Conservation (phyloP, 768 basidiomycete species). For the Leccinellum rugosiceps region DNA sequence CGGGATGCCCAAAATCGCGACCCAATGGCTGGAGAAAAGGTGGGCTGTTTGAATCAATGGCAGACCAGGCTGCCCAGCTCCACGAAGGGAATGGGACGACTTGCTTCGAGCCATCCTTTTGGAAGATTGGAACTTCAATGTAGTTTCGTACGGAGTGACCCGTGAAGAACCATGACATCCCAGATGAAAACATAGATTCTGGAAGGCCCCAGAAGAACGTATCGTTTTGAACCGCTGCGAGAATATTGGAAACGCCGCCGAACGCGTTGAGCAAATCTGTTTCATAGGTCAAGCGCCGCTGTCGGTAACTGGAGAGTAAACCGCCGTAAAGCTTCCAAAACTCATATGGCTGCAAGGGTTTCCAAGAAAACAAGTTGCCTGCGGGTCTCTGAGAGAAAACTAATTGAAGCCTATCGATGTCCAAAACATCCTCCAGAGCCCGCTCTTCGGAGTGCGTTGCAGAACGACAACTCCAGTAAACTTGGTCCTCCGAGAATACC, state of each 20-base stretch:
- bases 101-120: constrained; percentile 1
- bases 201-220: constrained; percentile 15
- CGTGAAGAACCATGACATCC: constrained; percentile 4
- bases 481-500: constrained; percentile 17
- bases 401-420: not conserved
- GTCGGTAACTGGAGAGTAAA: constrained; percentile 7
- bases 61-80: constrained; percentile 17
- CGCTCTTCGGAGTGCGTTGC: constrained; percentile 12
- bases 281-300: constrained; percentile 9
- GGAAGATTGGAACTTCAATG: constrained; percentile 1
- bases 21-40: not conserved
- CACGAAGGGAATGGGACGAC: constrained; percentile 14
- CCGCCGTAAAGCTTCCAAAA: not conserved
- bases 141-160: constrained; percentile 2
- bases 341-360: not conserved
- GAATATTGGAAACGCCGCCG: constrained; percentile 10
- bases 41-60: not conserved
- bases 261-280: constrained; percentile 18
- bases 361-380: not conserved
- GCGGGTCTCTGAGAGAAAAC: not conserved
- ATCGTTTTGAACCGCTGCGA: constrained; percentile 9
- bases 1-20: not conserved
- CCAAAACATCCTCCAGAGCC: constrained; percentile 1
- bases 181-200: constrained; percentile 12
- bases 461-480: constrained; percentile 16